A percentile compares a stretch with the other conserved stretches of the same genome.
phyloP scores from a whole-genome alignment of 2,329 filamentous ascomycete genomes.

The Ascocoryne sarcoides region DNA sequence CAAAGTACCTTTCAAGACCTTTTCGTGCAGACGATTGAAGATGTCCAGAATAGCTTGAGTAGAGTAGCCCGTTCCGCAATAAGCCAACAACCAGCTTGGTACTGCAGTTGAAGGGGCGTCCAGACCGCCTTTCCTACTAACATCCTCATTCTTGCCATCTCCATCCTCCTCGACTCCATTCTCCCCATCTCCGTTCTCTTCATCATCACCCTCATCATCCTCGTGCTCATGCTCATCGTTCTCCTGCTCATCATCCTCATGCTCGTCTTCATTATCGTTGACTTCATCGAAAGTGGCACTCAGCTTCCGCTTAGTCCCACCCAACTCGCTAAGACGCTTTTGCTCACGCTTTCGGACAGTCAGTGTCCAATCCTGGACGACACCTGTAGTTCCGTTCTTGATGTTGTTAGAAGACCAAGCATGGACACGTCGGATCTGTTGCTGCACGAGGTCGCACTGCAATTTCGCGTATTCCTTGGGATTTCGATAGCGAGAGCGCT shows the following conservation, averaged over 20 bases:
- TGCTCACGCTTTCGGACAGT: constrained; percentile 57
- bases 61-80: constrained; percentile 28
- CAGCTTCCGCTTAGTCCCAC: constrained; percentile 20
- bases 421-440: constrained; percentile 54
- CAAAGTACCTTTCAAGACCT: constrained; percentile 28
- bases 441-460: constrained; percentile 55
- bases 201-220: constrained; percentile 14
- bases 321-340: constrained; percentile 40
- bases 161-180: constrained; percentile 16
- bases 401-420: constrained; percentile 50
- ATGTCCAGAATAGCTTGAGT: constrained; percentile 30
- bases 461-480: constrained; percentile 48
- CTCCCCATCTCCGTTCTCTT: constrained; percentile 6
- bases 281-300: constrained; percentile 19
- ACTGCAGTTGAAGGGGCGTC: constrained; percentile 26
- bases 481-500: constrained; percentile 64
- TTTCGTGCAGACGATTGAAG: constrained; percentile 29
- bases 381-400: constrained; percentile 30
- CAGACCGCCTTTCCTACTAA: no score
- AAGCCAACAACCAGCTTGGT: constrained; percentile 25
- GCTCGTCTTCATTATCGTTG: no score
- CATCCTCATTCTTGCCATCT: constrained; percentile 10
- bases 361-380: constrained; percentile 52
- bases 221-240: constrained; percentile 24
- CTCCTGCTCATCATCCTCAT: constrained; percentile 10